Evolutionary conservation across 2,329 filamentous ascomycete genomes (phyloP), one percentile per base, ranked within the genome.

Genomic region (Aspergillus arachidicola): DNA sequence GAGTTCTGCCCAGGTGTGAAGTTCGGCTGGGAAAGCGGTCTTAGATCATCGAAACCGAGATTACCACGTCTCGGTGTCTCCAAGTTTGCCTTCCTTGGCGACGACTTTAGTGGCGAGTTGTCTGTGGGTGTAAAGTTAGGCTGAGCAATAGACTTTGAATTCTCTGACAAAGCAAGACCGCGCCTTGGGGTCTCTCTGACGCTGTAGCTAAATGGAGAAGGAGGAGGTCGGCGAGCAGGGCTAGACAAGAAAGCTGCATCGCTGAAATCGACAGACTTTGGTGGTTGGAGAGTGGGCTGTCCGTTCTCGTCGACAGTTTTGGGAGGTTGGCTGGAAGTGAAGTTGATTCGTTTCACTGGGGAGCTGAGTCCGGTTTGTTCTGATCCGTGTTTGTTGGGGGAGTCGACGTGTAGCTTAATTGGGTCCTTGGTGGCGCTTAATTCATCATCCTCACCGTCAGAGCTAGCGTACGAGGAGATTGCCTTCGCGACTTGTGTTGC

Each of bases 401-500:
- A 79, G 56, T 74, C 71, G 59, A 76, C 70, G 21, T 76, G 58
- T 19, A 75, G 65, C 55, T 73, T 78, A 43, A 62, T 61, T 11
- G 74, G 73, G 38, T 75, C 74, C 61, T 80, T 82, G 6, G 68
- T 72, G 1, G 70, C 71, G 28, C 71, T 74, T 38, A 81, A 71
- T 63, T 82, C 80, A 65, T 82, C 80, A 10, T 83, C 81, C 41
- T 81, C 77, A 4, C 72, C 76, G 28, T 79, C 75, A 3, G 79
- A 78, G 63, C 73, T 75, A 4, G 71, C 73, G 51, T 78, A 76
- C 4, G 76, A 69, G 2, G 76, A 73, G 16, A 74, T 67, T 2
- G 75, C 73, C 64, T 80, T 83, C 21, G 80, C 75, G 43, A 83
- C 71, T 64, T 83, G 81, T 9, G 77, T 82, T 34, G 78, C 75